Percentiles rank a stretch among this genome's conserved stretches.
Conservation (phyloP, 139 green algal species). For the Chlorella sp. region DNA sequence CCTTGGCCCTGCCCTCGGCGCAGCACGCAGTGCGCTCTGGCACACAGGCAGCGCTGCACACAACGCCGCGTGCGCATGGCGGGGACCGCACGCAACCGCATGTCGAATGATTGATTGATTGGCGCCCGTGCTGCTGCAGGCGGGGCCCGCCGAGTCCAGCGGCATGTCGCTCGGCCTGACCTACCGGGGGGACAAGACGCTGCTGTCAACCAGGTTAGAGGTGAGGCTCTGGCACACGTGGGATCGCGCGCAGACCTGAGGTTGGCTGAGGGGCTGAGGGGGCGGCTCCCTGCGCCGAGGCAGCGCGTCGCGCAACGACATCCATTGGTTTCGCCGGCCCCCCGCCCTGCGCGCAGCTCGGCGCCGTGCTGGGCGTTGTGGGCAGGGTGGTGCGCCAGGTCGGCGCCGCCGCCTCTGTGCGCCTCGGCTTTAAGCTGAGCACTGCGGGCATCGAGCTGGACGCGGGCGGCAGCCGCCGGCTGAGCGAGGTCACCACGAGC, state of each 20-base stretch:
- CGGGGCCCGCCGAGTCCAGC: not conserved
- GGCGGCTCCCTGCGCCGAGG: too few species aligned
- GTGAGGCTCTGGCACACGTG: slow-evolving; percentile 2
- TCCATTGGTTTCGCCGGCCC: not conserved
- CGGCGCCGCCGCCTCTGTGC: not conserved
- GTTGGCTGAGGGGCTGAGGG: too few species aligned
- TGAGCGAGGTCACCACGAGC: slow-evolving; percentile 27
- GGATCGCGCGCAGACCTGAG: too few species aligned
- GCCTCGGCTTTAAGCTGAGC: slow-evolving; percentile 19
- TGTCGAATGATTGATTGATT: too few species aligned
- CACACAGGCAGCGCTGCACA: too few species aligned
- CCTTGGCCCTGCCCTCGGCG: too few species aligned
- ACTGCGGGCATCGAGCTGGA: slow-evolving; percentile 43
- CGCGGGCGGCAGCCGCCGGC: slow-evolving; percentile 29
- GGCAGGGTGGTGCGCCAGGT: slow-evolving; percentile 13
- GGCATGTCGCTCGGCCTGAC: slow-evolving; percentile 36
- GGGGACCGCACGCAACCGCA: too few species aligned
- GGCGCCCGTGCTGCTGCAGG: too few species aligned
- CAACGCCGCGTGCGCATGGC: too few species aligned
- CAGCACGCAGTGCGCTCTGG: too few species aligned
- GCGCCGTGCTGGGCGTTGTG: slow-evolving; percentile 27
- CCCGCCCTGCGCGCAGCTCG: slow-evolving; percentile 27
- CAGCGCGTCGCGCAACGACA: too few species aligned
- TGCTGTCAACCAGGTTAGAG: slow-evolving; percentile 33
- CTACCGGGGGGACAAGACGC: slow-evolving; percentile 15